Percentiles rank a stretch among this genome's conserved stretches.
phyloP scores from a whole-genome alignment of 106 monocot species.

The Acorus calamus region DNA sequence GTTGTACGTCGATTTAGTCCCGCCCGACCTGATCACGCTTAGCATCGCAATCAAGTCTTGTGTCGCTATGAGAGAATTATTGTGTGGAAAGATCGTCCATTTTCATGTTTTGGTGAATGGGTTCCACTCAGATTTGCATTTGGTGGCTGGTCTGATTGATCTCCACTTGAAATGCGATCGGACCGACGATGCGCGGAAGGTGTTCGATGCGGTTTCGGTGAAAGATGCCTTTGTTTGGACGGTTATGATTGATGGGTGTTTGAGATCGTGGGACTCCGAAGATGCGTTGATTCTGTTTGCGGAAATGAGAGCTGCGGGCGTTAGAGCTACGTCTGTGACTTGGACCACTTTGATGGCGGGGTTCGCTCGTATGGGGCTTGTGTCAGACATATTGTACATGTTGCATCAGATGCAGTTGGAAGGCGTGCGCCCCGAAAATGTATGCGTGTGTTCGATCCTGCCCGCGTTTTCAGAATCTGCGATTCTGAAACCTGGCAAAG shows the following conservation, averaged over 20 bases:
- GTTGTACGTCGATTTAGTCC: background rate
- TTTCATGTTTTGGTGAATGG: conserved; percentile 8
- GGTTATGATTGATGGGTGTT: conserved; percentile 14
- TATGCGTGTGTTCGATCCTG: conserved; percentile 10
- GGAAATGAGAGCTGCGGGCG: conserved; percentile 7
- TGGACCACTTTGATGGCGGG: conserved; percentile 21
- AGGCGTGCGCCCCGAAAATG: conserved; percentile 7
- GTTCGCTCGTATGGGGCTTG: conserved; percentile 6
- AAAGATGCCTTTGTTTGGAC: conserved; percentile 12
- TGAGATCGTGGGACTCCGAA: background rate
- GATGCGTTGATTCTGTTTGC: conserved; percentile 10
- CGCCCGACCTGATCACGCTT: conserved; percentile 6
- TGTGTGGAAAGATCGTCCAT: conserved; percentile 12
- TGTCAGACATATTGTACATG: background rate
- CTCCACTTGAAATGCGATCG: conserved; percentile 3
- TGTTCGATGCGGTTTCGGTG: conserved; percentile 4
- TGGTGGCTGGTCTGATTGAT: conserved; percentile 7
- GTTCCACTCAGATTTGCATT: conserved; percentile 6
- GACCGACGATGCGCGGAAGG: background rate
- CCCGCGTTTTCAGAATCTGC: conserved; percentile 2
- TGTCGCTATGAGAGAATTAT: background rate
- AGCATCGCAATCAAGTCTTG: conserved; percentile 12
- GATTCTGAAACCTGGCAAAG: conserved; percentile 9
- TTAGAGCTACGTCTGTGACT: background rate
- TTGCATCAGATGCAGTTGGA: conserved; percentile 12